phyloP scores from a whole-genome alignment of 176 grass and related monocot genomes.

The Oryza australiensis region DNA sequence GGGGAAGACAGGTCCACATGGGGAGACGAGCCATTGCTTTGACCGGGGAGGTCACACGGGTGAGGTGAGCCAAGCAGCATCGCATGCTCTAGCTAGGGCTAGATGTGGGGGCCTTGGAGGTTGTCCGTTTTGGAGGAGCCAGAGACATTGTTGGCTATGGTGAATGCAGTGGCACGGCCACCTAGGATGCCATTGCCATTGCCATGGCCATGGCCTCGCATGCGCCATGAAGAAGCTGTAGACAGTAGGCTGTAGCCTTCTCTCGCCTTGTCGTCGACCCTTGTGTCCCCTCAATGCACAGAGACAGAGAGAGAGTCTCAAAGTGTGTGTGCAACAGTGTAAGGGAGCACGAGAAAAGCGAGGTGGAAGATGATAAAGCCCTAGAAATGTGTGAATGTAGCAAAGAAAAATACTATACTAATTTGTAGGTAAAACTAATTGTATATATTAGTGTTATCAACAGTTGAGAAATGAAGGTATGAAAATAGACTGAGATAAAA shows the following conservation, averaged over 20 bases:
- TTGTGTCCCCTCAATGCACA: not conserved
- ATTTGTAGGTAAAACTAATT: too few relatives aligned
- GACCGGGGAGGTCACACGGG: conserved; percentile 9
- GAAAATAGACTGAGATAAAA: too few relatives aligned
- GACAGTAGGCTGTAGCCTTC: not conserved
- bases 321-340: not conserved
- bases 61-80: too few relatives aligned
- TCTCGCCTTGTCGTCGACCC: conserved; percentile 20
- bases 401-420: too few relatives aligned
- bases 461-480: too few relatives aligned
- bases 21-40: conserved; percentile 14
- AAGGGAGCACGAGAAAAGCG: not conserved
- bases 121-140: not conserved
- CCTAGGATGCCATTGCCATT: not conserved
- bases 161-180: not conserved
- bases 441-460: too few relatives aligned
- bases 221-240: not conserved
- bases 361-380: not conserved
- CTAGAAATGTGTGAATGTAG: too few relatives aligned
- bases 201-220: not conserved
- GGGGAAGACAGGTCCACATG: not conserved
- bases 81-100: not conserved
- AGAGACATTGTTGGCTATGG: not conserved
- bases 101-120: not conserved
- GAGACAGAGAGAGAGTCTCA: not conserved